Base-by-base conservation (phyloP, 805 yeast genomes). In the Yarrowia porcina region DNA sequence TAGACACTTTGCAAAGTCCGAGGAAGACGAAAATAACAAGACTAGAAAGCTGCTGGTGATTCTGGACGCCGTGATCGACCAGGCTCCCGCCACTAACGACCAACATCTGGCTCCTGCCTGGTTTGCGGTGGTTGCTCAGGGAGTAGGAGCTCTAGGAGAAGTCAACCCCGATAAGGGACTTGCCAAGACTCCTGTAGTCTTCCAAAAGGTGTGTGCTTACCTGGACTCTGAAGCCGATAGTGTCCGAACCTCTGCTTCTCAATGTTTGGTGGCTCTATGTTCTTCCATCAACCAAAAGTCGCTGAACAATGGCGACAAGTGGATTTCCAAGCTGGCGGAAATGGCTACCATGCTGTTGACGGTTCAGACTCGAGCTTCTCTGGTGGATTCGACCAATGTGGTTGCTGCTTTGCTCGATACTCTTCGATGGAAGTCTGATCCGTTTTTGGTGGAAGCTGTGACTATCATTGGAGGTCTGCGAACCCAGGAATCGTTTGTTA, bases 81-180 rank as follows among this genome's bases (percentile, higher is more conserved):
- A 92, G 70, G 86, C 85, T 67, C 99, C 99, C 4, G 80, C 96
- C 0, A 72, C 82, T 21, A 88, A 86, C 68, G 98, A 94, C 71
- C 80, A 87, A 30, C 92, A 90, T 72, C 80, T 94, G 67, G 90
- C 93, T 1, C 97, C 96, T 13, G 83, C 97, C 12, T 94, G 99
- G 99, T 81, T 91, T 42, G 97, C 97, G 1, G 96, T 92, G 20
- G 82, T 93, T 47, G 94, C 97, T 9, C 91, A 90, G 70, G 96
- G 93, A 50, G 76, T 83, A 50, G 75, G 81, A 3, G 77, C 87
- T 0, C 84, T 82, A 67, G 74, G 88, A 5, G 73, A 73, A n/a
- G 75, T 82, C 44, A 82, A 83, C 63, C 80, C 85, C 6, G 67
- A 76, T 17, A 75, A 78, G 41, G 84, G 89, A 61, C 71, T 91